Percentiles rank a stretch among this genome's conserved stretches.
phyloP scores from a whole-genome alignment of 495 filamentous ascomycete genomes.

The Achaetomiella virescens region DNA sequence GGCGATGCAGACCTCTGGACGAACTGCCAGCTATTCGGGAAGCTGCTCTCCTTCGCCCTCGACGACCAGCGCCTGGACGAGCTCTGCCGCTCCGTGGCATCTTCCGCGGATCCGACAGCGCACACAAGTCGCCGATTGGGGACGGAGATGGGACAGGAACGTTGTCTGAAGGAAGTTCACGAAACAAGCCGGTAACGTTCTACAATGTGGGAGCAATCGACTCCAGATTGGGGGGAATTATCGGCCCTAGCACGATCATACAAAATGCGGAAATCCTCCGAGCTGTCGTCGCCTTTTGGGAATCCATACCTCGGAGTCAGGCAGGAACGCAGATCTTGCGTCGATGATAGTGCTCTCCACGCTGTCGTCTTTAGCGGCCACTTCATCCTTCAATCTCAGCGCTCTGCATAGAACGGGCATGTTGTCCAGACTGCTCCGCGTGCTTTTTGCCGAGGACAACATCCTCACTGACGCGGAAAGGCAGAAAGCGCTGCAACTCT shows the following conservation, averaged over 20 bases:
- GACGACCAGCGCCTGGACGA: slow-evolving; percentile 64
- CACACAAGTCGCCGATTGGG: background rate
- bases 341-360: slow-evolving; percentile 56
- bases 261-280: slow-evolving; percentile 60
- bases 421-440: slow-evolving; percentile 62
- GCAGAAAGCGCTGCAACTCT: slow-evolving; percentile 53
- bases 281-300: slow-evolving; percentile 60
- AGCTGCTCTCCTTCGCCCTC: slow-evolving; percentile 74
- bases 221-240: slow-evolving; percentile 38
- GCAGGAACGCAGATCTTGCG: slow-evolving; percentile 39
- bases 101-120: background rate
- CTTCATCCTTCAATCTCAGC: slow-evolving; percentile 68
- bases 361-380: slow-evolving; percentile 43
- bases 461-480: slow-evolving; percentile 47
- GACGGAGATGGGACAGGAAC: background rate
- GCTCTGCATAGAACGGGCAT: slow-evolving; percentile 73
- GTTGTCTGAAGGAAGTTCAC: slow-evolving; percentile 2
- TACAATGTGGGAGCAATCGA: slow-evolving; percentile 33
- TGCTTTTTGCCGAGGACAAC: slow-evolving; percentile 51
- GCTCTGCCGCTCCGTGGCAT: slow-evolving; percentile 38
- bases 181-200: slow-evolving; percentile 12
- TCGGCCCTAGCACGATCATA: slow-evolving; percentile 50
- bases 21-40: slow-evolving; percentile 72
- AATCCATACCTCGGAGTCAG: slow-evolving; percentile 46
- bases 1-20: slow-evolving; percentile 53